Percentiles rank a stretch among this genome's conserved stretches.
Conservation (phyloP, 495 filamentous ascomycete genomes). For the Neurospora sp. region DNA sequence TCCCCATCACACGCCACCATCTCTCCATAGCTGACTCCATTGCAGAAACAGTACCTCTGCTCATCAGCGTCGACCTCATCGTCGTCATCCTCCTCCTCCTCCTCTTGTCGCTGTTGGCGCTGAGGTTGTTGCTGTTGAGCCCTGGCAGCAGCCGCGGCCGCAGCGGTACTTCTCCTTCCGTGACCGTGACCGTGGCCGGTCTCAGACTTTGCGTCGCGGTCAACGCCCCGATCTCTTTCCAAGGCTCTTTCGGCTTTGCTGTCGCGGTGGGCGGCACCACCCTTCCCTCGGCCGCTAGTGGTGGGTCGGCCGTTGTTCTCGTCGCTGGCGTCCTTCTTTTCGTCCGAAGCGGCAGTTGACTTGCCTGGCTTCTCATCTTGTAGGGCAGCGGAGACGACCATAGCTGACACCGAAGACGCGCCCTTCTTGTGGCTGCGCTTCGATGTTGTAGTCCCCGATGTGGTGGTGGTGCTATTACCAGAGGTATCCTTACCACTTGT, state of each 20-base stretch:
- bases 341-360: background rate
- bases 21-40: conserved; percentile 86
- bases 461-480: conserved; percentile 4
- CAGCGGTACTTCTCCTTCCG: conserved; percentile 1
- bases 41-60: conserved; percentile 86
- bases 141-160: background rate
- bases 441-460: conserved; percentile 2
- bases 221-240: background rate
- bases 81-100: conserved; percentile 48
- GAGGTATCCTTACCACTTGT: background rate
- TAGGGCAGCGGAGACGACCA: conserved; percentile 7
- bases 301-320: conserved; percentile 2
- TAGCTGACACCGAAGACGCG: conserved; percentile 27
- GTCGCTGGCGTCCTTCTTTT: conserved; percentile 3
- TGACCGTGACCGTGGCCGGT: background rate
- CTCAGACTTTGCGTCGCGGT: background rate
- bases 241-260: background rate
- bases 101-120: conserved; percentile 25
- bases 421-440: conserved; percentile 68
- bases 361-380: background rate
- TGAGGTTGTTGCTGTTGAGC: conserved; percentile 19
- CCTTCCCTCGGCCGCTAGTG: background rate
- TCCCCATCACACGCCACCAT: conserved; percentile 98
- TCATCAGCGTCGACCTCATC: conserved; percentile 72
- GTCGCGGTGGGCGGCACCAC: background rate